Evolutionary conservation across 2,329 filamentous ascomycete genomes (phyloP).

Genomic region (Phaeosphaeriaceae sp.): DNA sequence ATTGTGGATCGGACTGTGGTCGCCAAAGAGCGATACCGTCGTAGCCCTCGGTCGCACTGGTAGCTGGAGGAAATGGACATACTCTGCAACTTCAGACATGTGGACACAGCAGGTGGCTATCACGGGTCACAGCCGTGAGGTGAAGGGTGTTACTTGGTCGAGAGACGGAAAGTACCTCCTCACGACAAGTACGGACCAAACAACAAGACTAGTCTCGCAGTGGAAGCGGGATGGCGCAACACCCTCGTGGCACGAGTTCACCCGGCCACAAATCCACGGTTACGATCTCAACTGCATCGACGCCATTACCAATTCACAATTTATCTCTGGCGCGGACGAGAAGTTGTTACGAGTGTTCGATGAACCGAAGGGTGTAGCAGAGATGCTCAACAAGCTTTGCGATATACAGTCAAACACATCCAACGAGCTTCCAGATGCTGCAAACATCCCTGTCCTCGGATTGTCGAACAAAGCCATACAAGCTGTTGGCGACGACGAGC

Average conservation of each 20-base stretch:
- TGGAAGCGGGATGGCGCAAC: slow-evolving; percentile 66
- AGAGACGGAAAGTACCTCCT: slow-evolving; percentile 82
- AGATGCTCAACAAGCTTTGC: slow-evolving; percentile 73
- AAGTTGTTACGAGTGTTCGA: slow-evolving; percentile 97
- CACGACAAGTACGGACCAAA: slow-evolving; percentile 91
- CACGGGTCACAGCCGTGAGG: slow-evolving; percentile 82
- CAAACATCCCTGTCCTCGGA: slow-evolving; percentile 92
- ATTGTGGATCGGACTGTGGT: slow-evolving; percentile 96
- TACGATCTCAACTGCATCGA: slow-evolving; percentile 97
- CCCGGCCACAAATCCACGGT: slow-evolving; percentile 94
- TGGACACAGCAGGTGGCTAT: slow-evolving; percentile 83
- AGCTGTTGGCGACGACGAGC: slow-evolving; percentile 54
- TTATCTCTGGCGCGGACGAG: slow-evolving; percentile 95
- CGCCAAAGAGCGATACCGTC: slow-evolving; percentile 76
- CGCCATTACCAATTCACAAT: slow-evolving; percentile 74
- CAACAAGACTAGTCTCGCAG: slow-evolving; percentile 82
- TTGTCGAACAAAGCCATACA: slow-evolving; percentile 91
- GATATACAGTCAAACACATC: slow-evolving; percentile 56
- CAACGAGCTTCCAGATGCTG: slow-evolving; percentile 75
- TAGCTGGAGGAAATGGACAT: slow-evolving; percentile 88
- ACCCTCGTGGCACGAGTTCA: slow-evolving; percentile 91
- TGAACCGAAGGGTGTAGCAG: slow-evolving; percentile 83
- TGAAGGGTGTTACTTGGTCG: slow-evolving; percentile 86
- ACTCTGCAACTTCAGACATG: slow-evolving; percentile 65
- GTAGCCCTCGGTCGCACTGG: slow-evolving; percentile 88